A percentile compares a stretch with the other conserved stretches of the same genome.
phyloP scores from a whole-genome alignment of 495 filamentous ascomycete species.

The Penicillium silybi region DNA sequence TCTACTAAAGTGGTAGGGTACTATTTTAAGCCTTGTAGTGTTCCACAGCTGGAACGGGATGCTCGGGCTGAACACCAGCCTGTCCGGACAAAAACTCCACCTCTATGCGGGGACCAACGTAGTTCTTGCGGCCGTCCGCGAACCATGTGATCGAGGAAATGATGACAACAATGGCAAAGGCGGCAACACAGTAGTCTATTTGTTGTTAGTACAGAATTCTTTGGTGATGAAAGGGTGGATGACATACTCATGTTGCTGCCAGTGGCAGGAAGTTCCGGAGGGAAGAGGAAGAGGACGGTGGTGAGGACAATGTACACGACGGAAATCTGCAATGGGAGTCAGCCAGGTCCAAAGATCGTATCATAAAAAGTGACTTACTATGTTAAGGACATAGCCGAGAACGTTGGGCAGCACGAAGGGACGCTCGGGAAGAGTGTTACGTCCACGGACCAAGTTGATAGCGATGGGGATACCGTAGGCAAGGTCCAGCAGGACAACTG shows the following conservation, averaged over 20 bases:
- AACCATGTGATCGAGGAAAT: conserved; percentile 66
- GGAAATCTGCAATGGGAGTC: conserved; percentile 45
- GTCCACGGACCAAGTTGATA: conserved; percentile 62
- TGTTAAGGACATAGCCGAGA: conserved; percentile 51
- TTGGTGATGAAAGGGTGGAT: neutral
- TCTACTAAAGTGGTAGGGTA: neutral
- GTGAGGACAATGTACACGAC: conserved; percentile 62
- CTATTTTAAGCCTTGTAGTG: conserved; percentile 13
- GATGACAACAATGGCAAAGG: conserved; percentile 63
- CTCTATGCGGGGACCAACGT: conserved; percentile 56
- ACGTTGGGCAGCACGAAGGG: conserved; percentile 55
- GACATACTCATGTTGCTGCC: conserved; percentile 67
- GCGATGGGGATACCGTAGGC: conserved; percentile 70
- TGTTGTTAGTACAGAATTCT: conserved; percentile 2
- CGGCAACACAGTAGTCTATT: conserved; percentile 64
- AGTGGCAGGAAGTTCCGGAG: conserved; percentile 61
- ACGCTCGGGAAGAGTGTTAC: conserved; percentile 60
- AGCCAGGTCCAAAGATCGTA: neutral
- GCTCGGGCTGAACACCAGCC: conserved; percentile 11
- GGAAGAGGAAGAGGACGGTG: conserved; percentile 74
- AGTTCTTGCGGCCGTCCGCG: conserved; percentile 70
- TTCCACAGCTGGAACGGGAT: conserved; percentile 19
- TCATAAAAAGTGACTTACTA: conserved; percentile 22
- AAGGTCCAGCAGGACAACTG: conserved; percentile 66
- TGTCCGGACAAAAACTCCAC: conserved; percentile 37